These are phyloP conservation scores for Puya raimondii DNA, from an alignment of 176 grass and related monocot species.

Conservation along the genomic window DNA sequence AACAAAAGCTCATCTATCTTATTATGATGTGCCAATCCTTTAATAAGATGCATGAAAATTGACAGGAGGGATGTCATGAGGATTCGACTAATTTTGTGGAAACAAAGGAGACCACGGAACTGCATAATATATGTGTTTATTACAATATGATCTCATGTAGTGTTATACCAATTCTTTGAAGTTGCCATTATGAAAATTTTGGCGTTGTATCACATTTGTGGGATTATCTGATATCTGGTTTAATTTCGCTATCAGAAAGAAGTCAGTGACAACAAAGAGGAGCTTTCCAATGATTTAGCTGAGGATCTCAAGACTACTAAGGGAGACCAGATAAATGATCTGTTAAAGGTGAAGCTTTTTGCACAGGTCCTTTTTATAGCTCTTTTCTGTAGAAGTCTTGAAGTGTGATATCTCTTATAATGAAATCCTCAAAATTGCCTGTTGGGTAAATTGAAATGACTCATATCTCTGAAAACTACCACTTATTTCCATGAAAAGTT, in stretches of 20 bases:
- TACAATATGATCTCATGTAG: not conserved
- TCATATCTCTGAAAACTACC: no score
- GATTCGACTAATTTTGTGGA: not conserved
- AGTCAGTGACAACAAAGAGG: not conserved
- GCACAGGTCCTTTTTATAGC: not conserved
- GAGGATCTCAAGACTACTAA: not conserved
- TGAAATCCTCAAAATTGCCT: not conserved
- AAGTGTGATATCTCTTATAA: not conserved
- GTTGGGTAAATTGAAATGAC: not conserved
- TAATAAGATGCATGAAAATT: not conserved
- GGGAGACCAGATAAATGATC: not conserved
- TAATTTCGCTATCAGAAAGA: constrained; percentile 3
- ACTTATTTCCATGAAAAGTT: not conserved
- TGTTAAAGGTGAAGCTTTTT: not conserved
- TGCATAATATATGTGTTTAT: not conserved
- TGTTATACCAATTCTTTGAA: not conserved
- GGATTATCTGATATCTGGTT: not conserved
- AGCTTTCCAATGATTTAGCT: constrained; percentile 4
- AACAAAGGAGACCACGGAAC: not conserved
- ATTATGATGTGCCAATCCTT: not conserved
- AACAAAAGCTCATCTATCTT: not conserved
- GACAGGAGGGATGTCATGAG: not conserved
- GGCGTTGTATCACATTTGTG: not conserved
- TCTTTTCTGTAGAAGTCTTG: not conserved
- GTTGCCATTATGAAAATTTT: not conserved